Percentiles rank a stretch among this genome's conserved stretches.
phyloP scores from a whole-genome alignment of 495 filamentous ascomycete genomes.

The Ramalina intermedia region DNA sequence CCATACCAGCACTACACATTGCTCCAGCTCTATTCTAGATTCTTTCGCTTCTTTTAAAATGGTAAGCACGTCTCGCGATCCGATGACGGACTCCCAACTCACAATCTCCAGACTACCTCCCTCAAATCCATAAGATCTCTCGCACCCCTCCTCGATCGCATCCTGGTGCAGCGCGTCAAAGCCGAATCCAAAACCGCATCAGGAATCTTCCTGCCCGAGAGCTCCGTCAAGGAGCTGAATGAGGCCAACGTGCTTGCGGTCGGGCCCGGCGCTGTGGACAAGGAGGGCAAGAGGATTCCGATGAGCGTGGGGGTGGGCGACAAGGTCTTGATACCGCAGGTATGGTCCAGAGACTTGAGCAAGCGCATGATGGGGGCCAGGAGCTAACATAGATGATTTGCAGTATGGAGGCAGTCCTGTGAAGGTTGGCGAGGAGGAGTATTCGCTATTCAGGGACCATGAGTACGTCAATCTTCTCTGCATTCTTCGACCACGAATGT shows the following conservation, averaged over 20 bases:
- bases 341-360: conserved; percentile 29
- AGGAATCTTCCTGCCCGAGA: conserved; percentile 96
- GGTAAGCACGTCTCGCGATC: not conserved
- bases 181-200: conserved; percentile 88
- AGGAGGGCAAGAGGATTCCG: conserved; percentile 71
- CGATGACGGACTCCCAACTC: too few relatives aligned
- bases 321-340: conserved; percentile 92
- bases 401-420: conserved; percentile 91
- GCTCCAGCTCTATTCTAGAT: not conserved
- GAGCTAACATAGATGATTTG: conserved; percentile 11
- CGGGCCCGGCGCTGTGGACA: conserved; percentile 73
- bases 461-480: conserved; percentile 50
- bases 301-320: conserved; percentile 74
- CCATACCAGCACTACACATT: too few relatives aligned
- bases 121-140: conserved; percentile 94
- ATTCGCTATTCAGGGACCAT: conserved; percentile 85
- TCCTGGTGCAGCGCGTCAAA: conserved; percentile 96
- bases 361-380: not conserved
- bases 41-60: not conserved
- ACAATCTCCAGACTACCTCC: conserved; percentile 24
- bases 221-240: conserved; percentile 92
- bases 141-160: conserved; percentile 91
- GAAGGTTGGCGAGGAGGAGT: conserved; percentile 96
- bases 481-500: not conserved
- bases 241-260: conserved; percentile 93